phyloP scores from a whole-genome alignment of 305 asterid genomes.

The Monarda citriodora region DNA sequence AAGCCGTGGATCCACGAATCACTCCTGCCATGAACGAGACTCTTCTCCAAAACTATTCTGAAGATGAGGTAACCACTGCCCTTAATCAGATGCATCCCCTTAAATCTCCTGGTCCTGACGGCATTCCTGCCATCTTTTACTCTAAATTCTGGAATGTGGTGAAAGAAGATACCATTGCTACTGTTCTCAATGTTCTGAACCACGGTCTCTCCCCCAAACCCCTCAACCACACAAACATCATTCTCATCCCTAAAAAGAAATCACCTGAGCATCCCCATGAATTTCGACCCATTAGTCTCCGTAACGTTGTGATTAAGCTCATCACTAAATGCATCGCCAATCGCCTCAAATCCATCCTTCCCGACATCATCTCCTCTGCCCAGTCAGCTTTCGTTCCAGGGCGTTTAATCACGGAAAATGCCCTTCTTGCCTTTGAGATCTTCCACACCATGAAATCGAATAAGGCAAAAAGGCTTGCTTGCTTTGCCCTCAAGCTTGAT shows the following conservation, averaged over 20 bases:
- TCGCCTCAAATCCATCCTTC: neutral
- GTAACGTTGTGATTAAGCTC: neutral
- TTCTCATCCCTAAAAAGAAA: neutral
- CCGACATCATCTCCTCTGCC: neutral
- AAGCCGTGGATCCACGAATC: no score
- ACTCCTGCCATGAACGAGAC: no score
- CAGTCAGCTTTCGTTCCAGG: neutral
- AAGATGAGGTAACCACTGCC: no score
- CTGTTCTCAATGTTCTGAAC: no score
- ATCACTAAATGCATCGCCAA: neutral
- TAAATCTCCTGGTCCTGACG: no score
- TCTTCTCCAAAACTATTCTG: no score
- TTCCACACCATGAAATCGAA: neutral
- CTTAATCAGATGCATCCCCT: no score
- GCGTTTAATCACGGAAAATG: neutral
- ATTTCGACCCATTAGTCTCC: neutral
- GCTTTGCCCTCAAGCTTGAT: neutral
- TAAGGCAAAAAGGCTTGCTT: no score
- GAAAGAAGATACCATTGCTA: no score
- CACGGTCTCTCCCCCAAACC: neutral
- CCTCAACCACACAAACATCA: neutral
- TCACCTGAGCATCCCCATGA: neutral
- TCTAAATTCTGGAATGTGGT: no score
- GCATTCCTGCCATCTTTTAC: no score
- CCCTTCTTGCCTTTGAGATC: neutral